These are phyloP conservation scores for Graphiopsis chlorocephala DNA, from an alignment of 2,329 filamentous ascomycete genomes.

Conservation along the genomic window DNA sequence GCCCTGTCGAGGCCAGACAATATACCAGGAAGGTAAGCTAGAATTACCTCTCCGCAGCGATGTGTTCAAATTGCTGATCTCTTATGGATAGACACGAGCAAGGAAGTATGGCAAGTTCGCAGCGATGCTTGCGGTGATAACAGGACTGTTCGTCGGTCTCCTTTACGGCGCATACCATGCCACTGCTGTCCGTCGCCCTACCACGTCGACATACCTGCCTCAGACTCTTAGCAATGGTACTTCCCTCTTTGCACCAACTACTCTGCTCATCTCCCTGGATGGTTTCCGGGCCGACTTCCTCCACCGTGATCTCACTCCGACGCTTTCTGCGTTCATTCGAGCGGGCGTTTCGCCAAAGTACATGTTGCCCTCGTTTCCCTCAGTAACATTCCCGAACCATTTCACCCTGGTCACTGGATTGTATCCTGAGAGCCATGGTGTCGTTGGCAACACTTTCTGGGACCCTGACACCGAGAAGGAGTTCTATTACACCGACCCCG, in stretches of 20 bases:
- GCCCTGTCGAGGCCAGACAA: conserved; percentile 51
- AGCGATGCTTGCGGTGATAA: conserved; percentile 44
- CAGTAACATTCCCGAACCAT: conserved; percentile 92
- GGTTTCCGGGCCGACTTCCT: conserved; percentile 95
- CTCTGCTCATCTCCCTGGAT: conserved; percentile 89
- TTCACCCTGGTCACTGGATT: conserved; percentile 90
- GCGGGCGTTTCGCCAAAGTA: conserved; percentile 86
- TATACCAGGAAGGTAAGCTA: conserved; percentile 93
- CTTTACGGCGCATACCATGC: conserved; percentile 57
- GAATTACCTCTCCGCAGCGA: conserved; percentile 36
- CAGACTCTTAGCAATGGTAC: conserved; percentile 70
- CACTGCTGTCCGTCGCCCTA: conserved; percentile 36
- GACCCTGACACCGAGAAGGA: conserved; percentile 72
- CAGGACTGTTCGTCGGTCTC: conserved; percentile 54
- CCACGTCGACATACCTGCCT: conserved; percentile 15
- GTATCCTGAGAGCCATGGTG: conserved; percentile 87
- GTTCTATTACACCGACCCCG: conserved; percentile 82
- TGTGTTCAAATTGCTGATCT: conserved; percentile 27
- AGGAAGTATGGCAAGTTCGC: conserved; percentile 52
- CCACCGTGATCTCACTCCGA: conserved; percentile 76
- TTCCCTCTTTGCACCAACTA: conserved; percentile 83
- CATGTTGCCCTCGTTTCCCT: conserved; percentile 93
- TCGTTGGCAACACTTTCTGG: conserved; percentile 95
- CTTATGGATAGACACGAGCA: conserved; percentile 44
- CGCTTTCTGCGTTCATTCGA: conserved; percentile 71